These are phyloP conservation scores for Gracilaria domingensis DNA, from an alignment of 23 red algal species.

Conservation along the genomic window DNA sequence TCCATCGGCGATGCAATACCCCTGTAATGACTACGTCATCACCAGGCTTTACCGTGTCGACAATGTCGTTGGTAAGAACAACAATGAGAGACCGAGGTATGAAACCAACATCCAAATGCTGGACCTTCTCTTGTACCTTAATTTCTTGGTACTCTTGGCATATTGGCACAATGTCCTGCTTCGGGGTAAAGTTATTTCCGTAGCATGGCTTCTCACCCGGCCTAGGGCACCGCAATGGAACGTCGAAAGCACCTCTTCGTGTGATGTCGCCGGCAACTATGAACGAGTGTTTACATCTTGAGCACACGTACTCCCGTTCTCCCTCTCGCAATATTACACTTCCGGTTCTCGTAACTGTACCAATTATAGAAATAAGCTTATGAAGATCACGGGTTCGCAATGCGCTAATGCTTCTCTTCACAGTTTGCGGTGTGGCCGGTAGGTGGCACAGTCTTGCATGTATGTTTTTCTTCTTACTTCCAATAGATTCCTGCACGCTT, in stretches of 20 bases:
- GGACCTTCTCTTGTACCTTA: constrained; percentile 90
- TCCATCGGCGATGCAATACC: constrained; percentile 86
- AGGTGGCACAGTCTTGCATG: constrained; percentile 80
- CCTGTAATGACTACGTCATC: constrained; percentile 90
- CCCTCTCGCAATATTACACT: constrained; percentile 85
- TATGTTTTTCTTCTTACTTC: constrained; percentile 68
- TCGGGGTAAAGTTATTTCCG: constrained; percentile 49
- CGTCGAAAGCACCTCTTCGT: constrained; percentile 67
- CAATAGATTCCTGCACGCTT: constrained; percentile 46
- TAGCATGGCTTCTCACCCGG: constrained; percentile 62
- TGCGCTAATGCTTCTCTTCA: constrained; percentile 72
- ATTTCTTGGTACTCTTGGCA: constrained; percentile 95
- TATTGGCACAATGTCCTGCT: constrained; percentile 36
- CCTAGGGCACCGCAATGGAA: constrained; percentile 83
- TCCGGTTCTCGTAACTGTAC: constrained; percentile 90
- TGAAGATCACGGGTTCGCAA: constrained; percentile 80
- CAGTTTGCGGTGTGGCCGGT: constrained; percentile 56
- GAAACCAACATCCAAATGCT: constrained; percentile 87
- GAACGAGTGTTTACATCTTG: constrained; percentile 84
- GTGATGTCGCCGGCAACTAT: constrained; percentile 69
- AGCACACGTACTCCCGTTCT: constrained; percentile 72
- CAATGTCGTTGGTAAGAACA: constrained; percentile 92
- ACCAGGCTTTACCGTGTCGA: constrained; percentile 92
- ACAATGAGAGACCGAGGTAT: constrained; percentile 91
- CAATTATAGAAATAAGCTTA: constrained; percentile 78